Evolutionary conservation across 805 yeast genomes (phyloP), one percentile per base, ranked within the genome.

Genomic region (Saccharomycopsis capsularis): DNA sequence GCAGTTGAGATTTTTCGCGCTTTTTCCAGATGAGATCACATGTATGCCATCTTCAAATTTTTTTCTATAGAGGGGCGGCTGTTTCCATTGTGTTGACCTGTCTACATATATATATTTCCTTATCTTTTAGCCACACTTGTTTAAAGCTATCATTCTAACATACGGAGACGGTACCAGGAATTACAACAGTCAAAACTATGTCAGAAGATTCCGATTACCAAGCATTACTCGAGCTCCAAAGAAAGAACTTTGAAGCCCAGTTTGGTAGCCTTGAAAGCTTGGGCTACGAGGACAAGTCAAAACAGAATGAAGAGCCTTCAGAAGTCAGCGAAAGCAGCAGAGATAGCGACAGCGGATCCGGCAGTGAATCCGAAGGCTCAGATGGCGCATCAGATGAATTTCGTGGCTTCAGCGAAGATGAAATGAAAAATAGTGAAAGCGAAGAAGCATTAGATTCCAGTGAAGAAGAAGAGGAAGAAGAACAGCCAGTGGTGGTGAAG

Each of bases 231-330:
- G 85, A 79, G 58, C 56, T 68, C 21, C 85, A 81, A 58, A 64
- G 86, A 48, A 60, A 66, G 22, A 76, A 78, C 35, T 81, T 81
- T 59, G 86, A 81, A 57, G 76, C 76, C 3, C 85, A 79, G 61
- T 81, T 81, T 58, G 85, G 85, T 0, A 64, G 75, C 2, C 56
- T 81, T 11, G 83, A 76, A 56, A 65, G 66, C 1, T 61, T 79
- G 71, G 81, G 81, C 3, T 75, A 62, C 52, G 68, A 71, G 27
- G 81, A 76, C 56, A 67, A 66, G 56, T 67, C 73, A 4, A 69
- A 66, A 44, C 39, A 37, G n/a, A 7, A 13, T 1, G 23, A 23
- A 3, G 21, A 39, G 24, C 22, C 19, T 18, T 24, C 48, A 16
- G 23, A 24, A 15, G 44, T 36, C 3, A 25, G 19, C 25, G 50